These are phyloP conservation scores for Brassica rapa DNA, from an alignment of 345 rosid genomes.

Conservation along the genomic window DNA sequence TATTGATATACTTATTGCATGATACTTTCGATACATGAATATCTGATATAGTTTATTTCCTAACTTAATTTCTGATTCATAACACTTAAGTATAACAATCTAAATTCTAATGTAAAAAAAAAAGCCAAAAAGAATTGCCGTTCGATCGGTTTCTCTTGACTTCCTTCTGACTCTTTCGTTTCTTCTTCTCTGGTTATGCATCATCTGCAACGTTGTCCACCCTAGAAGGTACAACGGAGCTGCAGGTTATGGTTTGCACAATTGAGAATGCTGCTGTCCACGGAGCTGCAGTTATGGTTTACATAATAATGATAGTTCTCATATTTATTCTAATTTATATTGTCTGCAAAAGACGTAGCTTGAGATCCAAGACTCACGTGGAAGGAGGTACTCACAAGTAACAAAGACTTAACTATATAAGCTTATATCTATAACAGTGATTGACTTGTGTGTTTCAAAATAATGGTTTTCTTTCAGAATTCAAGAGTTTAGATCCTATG, in stretches of 20 bases:
- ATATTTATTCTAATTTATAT: conserved; percentile 31
- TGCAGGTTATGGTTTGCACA: no score
- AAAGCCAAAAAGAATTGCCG: no score
- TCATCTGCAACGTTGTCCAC: conserved; percentile 18
- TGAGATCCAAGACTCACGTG: conserved; percentile 4
- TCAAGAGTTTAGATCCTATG: conserved; percentile 36
- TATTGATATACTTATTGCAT: not conserved
- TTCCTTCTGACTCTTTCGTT: not conserved
- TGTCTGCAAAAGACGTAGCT: conserved; percentile 44
- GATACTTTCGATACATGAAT: not conserved
- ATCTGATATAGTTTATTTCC: not conserved
- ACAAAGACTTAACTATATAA: not conserved
- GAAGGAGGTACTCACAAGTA: conserved; percentile 36
- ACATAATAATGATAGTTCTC: not conserved
- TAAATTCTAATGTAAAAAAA: not conserved
- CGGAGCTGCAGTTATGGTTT: not conserved
- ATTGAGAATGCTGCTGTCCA: not conserved
- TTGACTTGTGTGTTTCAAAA: not conserved
- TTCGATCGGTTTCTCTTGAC: no score
- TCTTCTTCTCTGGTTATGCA: conserved; percentile 1
- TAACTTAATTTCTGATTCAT: conserved; percentile 2
- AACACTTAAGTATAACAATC: not conserved
- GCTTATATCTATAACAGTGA: not conserved
- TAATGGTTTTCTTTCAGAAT: conserved; percentile 29
- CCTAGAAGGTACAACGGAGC: conserved; percentile 1